Evolutionary conservation across 805 yeast genomes (phyloP).

Genomic region (Candida nitratophila): DNA sequence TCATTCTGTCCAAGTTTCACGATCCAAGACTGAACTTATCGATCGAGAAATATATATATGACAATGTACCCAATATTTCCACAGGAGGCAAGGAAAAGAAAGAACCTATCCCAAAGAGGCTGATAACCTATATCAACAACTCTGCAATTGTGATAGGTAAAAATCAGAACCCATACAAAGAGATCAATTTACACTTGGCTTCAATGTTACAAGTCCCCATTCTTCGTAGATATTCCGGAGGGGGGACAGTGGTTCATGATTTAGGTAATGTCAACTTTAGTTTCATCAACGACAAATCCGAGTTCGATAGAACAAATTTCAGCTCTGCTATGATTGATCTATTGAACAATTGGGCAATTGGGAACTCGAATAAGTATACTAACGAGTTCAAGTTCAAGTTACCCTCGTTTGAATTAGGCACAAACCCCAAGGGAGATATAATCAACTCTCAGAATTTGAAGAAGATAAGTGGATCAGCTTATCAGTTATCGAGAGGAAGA

Average conservation of each 20-base stretch:
- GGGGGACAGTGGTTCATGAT: conserved; percentile 97
- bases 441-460: conserved; percentile 33
- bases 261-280: conserved; percentile 82
- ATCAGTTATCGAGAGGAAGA: conserved; percentile 70
- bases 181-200: conserved; percentile 56
- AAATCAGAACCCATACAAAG: conserved; percentile 93
- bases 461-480: conserved; percentile 92
- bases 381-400: not conserved
- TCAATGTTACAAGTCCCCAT: conserved; percentile 50
- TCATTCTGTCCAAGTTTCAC: conserved; percentile 39
- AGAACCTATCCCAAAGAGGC: conserved; percentile 34
- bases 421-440: conserved; percentile 80
- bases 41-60: conserved; percentile 72
- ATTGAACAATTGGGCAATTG: conserved; percentile 13
- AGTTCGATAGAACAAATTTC: conserved; percentile 55
- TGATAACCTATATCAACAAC: conserved; percentile 67
- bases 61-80: conserved; percentile 42
- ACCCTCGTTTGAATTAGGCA: conserved; percentile 27
- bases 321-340: conserved; percentile 22
- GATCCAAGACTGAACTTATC: conserved; percentile 77
- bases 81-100: conserved; percentile 8
- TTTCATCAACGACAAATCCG: conserved; percentile 53
- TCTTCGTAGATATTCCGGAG: conserved; percentile 80
- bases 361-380: too few species aligned
- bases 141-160: conserved; percentile 94